Evolutionary conservation across 176 grass and related monocot species (phyloP).

Genomic region (Ensete glaucum): DNA sequence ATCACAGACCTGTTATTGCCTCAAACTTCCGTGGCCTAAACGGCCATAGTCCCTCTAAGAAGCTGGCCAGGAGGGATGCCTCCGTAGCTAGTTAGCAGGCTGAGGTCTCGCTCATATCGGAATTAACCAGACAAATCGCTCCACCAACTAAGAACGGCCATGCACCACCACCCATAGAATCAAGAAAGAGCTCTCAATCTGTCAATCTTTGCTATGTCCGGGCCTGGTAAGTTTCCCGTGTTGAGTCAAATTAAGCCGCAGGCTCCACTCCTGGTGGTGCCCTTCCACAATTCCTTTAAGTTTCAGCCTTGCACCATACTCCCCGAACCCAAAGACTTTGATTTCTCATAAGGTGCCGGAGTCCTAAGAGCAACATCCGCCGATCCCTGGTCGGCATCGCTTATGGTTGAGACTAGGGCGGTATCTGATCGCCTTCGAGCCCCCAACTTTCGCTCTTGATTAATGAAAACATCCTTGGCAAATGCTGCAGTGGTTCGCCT

Average conservation of each 20-base stretch:
- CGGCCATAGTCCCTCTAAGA: too few relatives aligned
- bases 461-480: constrained; percentile 58
- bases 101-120: too few relatives aligned
- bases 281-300: constrained; percentile 22
- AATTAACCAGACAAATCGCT: too few relatives aligned
- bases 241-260: too few relatives aligned
- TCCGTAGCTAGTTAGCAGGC: too few relatives aligned
- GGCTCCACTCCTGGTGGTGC: too few relatives aligned
- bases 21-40: too few relatives aligned
- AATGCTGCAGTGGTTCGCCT: constrained; percentile 51
- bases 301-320: constrained; percentile 35
- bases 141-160: too few relatives aligned
- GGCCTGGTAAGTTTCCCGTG: constrained; percentile 36
- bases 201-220: constrained; percentile 35
- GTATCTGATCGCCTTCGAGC: constrained; percentile 51
- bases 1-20: constrained; percentile 35
- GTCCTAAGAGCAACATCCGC: constrained; percentile 44
- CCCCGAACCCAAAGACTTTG: constrained; percentile 39
- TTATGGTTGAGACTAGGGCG: constrained; percentile 54
- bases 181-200: too few relatives aligned
- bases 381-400: constrained; percentile 51
- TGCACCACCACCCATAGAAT: too few relatives aligned
- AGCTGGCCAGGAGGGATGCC: too few relatives aligned
- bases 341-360: constrained; percentile 44
- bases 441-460: constrained; percentile 55